Evolutionary conservation across 139 green algal species (phyloP).

Genomic region (Coccomyxa sp.): DNA sequence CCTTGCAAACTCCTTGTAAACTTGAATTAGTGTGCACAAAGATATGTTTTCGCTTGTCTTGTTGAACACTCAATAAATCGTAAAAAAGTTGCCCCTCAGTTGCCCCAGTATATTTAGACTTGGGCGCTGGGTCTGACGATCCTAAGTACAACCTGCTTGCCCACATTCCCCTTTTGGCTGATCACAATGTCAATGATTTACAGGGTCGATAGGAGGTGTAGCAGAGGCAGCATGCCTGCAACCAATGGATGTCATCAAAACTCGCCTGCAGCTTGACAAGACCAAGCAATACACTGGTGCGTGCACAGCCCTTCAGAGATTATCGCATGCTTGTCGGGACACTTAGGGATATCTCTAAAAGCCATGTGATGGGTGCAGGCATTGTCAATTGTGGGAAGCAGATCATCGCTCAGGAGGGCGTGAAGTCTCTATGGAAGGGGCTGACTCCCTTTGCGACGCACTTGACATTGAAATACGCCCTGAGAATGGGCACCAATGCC

Average conservation of each 20-base stretch:
- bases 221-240: constrained; percentile 87
- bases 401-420: constrained; percentile 76
- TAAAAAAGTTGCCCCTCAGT: background rate
- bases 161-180: no score
- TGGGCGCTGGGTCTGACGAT: no score
- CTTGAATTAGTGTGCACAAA: background rate
- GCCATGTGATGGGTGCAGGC: constrained; percentile 31
- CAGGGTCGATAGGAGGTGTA: constrained; percentile 84
- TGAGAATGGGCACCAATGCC: constrained; percentile 91
- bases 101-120: no score
- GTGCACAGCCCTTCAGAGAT: background rate
- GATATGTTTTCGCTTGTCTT: background rate
- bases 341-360: background rate
- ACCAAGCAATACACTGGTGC: constrained; percentile 68
- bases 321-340: background rate
- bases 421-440: constrained; percentile 87
- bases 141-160: no score
- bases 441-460: constrained; percentile 93
- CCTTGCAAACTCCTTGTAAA: background rate
- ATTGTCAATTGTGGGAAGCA: constrained; percentile 75
- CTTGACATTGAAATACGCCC: constrained; percentile 92
- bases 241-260: constrained; percentile 94
- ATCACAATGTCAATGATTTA: background rate
- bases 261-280: constrained; percentile 87
- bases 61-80: background rate